Evolutionary conservation across 495 filamentous ascomycete species (phyloP).

Genomic region (Xylaria nigripes): DNA sequence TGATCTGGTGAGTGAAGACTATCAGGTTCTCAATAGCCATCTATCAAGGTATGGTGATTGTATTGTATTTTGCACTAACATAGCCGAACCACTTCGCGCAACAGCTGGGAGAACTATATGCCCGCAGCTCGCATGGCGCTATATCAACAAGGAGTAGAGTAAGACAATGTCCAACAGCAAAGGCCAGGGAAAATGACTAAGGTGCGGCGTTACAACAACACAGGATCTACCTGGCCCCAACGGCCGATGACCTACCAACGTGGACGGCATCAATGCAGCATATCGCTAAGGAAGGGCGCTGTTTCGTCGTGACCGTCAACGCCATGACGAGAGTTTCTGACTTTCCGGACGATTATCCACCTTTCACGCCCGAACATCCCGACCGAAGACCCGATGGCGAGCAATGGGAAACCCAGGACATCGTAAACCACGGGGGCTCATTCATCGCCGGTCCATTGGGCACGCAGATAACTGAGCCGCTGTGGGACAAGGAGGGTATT

Average conservation of each 20-base stretch:
- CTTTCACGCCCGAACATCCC: constrained; percentile 31
- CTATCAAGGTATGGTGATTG: not conserved
- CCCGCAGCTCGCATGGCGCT: constrained; percentile 34
- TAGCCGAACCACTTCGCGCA: not conserved
- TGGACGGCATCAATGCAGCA: constrained; percentile 39
- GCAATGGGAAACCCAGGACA: constrained; percentile 29
- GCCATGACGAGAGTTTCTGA: constrained; percentile 35
- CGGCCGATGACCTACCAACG: constrained; percentile 33
- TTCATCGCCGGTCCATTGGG: constrained; percentile 35
- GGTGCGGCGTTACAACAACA: not conserved
- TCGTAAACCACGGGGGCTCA: constrained; percentile 33
- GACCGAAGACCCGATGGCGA: constrained; percentile 32
- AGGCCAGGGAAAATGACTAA: no score
- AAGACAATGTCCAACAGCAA: not conserved
- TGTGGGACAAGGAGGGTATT: constrained; percentile 35
- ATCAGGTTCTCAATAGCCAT: not conserved
- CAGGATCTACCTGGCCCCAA: constrained; percentile 35
- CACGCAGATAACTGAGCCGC: constrained; percentile 28
- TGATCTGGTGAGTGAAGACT: constrained; percentile 30
- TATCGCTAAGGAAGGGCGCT: constrained; percentile 38
- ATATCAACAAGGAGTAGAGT: constrained; percentile 38
- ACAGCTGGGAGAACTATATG: constrained; percentile 41
- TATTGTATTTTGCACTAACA: not conserved
- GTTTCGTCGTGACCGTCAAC: constrained; percentile 36
- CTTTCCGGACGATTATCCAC: constrained; percentile 36